Percentiles rank a stretch among this genome's conserved stretches.
These are phyloP conservation scores for Globisporangium abappressorium DNA, from an alignment of 352 stramenopile genomes.

Conservation along the genomic window DNA sequence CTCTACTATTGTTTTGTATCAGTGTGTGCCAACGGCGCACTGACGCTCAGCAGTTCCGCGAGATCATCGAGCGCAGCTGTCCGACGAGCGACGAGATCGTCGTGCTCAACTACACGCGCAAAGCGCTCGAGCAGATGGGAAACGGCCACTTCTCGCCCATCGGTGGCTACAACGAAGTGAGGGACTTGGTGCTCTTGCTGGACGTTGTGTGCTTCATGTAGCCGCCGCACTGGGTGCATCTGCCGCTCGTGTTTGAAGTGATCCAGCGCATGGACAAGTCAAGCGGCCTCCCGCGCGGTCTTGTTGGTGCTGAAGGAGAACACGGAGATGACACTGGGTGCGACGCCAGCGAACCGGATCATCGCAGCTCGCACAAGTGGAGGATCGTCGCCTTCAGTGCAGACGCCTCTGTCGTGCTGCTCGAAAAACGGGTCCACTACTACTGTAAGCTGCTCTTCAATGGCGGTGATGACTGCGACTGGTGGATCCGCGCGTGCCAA, in stretches of 20 bases:
- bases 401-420: background rate
- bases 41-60: conserved; percentile 53
- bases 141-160: conserved; percentile 97
- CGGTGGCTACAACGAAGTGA: conserved; percentile 89
- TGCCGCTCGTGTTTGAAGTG: conserved; percentile 46
- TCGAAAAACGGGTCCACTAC: background rate
- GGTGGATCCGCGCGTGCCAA: background rate
- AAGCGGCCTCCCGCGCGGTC: conserved; percentile 30
- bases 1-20: too few relatives aligned
- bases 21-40: conserved; percentile 35
- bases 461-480: background rate
- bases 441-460: background rate
- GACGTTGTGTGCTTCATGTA: conserved; percentile 97
- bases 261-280: conserved; percentile 50
- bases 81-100: conserved; percentile 79
- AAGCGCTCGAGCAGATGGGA: conserved; percentile 92
- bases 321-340: background rate
- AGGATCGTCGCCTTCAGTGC: too few relatives aligned
- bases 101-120: conserved; percentile 91
- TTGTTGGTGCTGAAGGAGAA: conserved; percentile 15
- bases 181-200: conserved; percentile 94
- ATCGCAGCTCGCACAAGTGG: background rate
- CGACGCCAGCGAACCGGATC: conserved; percentile 5
- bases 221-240: conserved; percentile 82
- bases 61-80: conserved; percentile 74